Conservation (phyloP, 495 filamentous ascomycete genomes). For the Daldinia grandis region DNA sequence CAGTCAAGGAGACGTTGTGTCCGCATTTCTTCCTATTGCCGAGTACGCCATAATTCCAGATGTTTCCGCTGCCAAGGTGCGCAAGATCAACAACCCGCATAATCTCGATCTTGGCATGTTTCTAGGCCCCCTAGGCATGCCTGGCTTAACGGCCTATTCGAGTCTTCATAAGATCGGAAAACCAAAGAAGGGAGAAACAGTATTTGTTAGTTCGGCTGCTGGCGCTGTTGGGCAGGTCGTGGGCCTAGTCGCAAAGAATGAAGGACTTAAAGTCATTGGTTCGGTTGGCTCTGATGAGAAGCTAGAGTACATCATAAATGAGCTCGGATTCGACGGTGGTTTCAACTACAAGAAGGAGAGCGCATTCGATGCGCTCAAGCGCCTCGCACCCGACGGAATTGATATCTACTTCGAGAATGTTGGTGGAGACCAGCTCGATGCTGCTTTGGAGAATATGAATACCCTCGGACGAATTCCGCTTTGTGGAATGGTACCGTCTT, state of each 20-base stretch:
- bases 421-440: constrained; percentile 86
- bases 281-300: constrained; percentile 71
- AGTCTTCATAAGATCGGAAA: constrained; percentile 83
- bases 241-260: constrained; percentile 85
- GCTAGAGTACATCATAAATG: constrained; percentile 69
- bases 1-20: constrained; percentile 72
- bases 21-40: constrained; percentile 66
- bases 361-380: constrained; percentile 72
- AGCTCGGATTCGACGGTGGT: constrained; percentile 72
- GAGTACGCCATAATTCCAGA: constrained; percentile 64
- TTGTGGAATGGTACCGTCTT: constrained; percentile 56
- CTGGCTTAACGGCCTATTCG: constrained; percentile 83
- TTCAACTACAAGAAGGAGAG: constrained; percentile 76
- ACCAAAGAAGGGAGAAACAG: constrained; percentile 88
- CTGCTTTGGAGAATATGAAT: constrained; percentile 75
- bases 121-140: constrained; percentile 84
- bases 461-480: constrained; percentile 72
- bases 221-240: constrained; percentile 88
- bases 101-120: constrained; percentile 70
- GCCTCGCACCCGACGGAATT: constrained; percentile 82
- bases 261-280: constrained; percentile 86
- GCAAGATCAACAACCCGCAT: constrained; percentile 66
- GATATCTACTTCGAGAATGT: constrained; percentile 98
- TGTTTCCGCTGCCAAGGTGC: constrained; percentile 42
- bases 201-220: constrained; percentile 82